These are phyloP conservation scores for Chrysosporium queenslandicum DNA, from an alignment of 2,329 filamentous ascomycete species.

Conservation along the genomic window DNA sequence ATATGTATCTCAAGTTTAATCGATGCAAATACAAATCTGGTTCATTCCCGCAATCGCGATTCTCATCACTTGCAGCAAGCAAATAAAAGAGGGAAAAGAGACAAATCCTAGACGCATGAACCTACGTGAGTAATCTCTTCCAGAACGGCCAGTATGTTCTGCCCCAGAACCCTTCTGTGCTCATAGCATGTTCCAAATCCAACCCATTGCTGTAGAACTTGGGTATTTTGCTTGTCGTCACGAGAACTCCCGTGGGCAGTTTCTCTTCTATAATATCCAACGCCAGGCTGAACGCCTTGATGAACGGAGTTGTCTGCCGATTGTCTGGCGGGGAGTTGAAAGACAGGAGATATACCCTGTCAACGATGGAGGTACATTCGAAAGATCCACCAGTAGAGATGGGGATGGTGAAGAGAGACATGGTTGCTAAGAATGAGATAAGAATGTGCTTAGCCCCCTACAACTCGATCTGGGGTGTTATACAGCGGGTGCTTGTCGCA, in stretches of 20 bases:
- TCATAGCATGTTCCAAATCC: slow-evolving; percentile 59
- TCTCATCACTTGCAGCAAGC: not conserved
- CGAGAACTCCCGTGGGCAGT: slow-evolving; percentile 59
- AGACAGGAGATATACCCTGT: slow-evolving; percentile 54
- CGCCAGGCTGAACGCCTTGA: slow-evolving; percentile 56
- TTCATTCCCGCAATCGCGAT: not conserved
- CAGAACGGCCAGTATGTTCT: slow-evolving; percentile 55
- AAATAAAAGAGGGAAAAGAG: no score
- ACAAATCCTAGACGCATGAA: no score
- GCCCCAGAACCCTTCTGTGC: slow-evolving; percentile 52
- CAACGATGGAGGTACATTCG: slow-evolving; percentile 10
- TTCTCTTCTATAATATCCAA: slow-evolving; percentile 65
- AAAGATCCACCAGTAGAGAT: slow-evolving; percentile 13
- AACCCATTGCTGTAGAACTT: slow-evolving; percentile 81
- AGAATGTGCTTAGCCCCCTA: no score
- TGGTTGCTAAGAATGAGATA: not conserved
- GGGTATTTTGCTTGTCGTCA: slow-evolving; percentile 62
- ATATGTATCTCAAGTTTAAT: no score
- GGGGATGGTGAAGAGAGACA: slow-evolving; percentile 12
- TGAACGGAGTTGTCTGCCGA: slow-evolving; percentile 59
- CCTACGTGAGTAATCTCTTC: slow-evolving; percentile 51
- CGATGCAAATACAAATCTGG: no score
- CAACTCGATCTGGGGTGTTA: not conserved
- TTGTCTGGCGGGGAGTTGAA: slow-evolving; percentile 66
- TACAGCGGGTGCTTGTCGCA: no score